Percentiles rank a stretch among this genome's conserved stretches.
phyloP scores from a whole-genome alignment of 2,329 filamentous ascomycete genomes.

The Clonostachys rhizophaga region DNA sequence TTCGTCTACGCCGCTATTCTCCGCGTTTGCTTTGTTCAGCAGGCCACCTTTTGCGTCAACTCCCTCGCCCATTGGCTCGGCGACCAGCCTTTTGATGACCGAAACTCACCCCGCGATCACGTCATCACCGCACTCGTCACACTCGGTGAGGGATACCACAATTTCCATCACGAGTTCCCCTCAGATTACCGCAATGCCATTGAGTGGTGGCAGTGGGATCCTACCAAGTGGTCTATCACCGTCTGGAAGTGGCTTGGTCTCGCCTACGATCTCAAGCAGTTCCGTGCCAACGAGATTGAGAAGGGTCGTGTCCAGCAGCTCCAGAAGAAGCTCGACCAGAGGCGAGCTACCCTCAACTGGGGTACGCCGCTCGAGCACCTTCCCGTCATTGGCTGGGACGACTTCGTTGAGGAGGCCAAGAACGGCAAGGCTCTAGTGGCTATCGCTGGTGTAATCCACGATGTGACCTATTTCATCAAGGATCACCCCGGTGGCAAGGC shows the following conservation, averaged over 20 bases:
- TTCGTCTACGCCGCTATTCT: conserved; percentile 84
- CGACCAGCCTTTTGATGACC: conserved; percentile 89
- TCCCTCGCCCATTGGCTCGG: conserved; percentile 87
- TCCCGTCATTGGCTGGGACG: conserved; percentile 81
- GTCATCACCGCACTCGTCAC: conserved; percentile 81
- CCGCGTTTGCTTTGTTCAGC: conserved; percentile 84
- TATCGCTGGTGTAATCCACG: conserved; percentile 81
- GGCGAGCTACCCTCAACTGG: conserved; percentile 79
- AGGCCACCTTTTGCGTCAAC: conserved; percentile 92
- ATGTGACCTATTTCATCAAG: conserved; percentile 79
- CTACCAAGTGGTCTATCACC: conserved; percentile 88
- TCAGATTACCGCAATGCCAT: conserved; percentile 92
- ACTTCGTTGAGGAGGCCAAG: conserved; percentile 74
- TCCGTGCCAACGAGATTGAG: conserved; percentile 88
- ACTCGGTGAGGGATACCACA: conserved; percentile 87
- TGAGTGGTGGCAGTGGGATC: conserved; percentile 87
- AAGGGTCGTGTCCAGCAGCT: conserved; percentile 85
- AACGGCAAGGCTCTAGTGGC: conserved; percentile 71
- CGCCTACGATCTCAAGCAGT: conserved; percentile 84
- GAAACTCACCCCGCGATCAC: conserved; percentile 86
- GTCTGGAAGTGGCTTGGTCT: conserved; percentile 79
- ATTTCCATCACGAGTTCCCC: conserved; percentile 94
- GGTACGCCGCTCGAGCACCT: conserved; percentile 80
- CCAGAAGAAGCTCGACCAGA: conserved; percentile 91
- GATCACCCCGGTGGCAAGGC: conserved; percentile 86